phyloP scores from a whole-genome alignment of 2,329 filamentous ascomycete genomes.

The Venturia pyrina region DNA sequence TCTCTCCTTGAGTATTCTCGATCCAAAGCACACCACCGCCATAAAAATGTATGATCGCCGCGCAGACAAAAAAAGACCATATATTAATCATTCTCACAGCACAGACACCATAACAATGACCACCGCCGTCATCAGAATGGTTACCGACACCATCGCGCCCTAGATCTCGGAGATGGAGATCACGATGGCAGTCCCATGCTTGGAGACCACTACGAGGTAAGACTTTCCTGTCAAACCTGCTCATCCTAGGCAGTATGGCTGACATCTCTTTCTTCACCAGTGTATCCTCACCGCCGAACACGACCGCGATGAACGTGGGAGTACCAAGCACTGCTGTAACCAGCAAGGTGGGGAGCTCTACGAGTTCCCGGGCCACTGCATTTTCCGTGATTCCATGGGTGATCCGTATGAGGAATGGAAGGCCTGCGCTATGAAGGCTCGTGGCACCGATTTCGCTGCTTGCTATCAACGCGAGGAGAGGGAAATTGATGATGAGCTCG shows the following conservation, averaged over 20 bases:
- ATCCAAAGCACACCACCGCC: background rate
- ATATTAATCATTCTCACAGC: background rate
- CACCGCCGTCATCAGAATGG: conserved; percentile 1
- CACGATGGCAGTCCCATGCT: background rate
- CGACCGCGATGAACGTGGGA: background rate
- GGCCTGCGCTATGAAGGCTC: conserved; percentile 4
- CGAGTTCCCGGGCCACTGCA: conserved; percentile 2
- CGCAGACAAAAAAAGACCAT: background rate
- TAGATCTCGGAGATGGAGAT: background rate
- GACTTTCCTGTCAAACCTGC: background rate
- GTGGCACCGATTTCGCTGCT: conserved; percentile 1
- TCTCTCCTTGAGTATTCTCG: background rate
- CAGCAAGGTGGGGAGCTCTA: conserved; percentile 4
- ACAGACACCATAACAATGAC: background rate
- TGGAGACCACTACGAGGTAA: background rate
- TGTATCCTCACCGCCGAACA: background rate
- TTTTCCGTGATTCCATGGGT: background rate
- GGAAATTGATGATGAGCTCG: conserved; percentile 9
- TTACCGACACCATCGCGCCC: background rate
- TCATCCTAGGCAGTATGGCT: background rate
- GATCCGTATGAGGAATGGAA: conserved; percentile 3
- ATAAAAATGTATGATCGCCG: background rate
- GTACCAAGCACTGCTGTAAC: background rate
- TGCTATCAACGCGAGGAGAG: conserved; percentile 6
- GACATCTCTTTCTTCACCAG: background rate